These are phyloP conservation scores for Nicotiana rustica DNA, from an alignment of 305 asterid genomes.

Conservation along the genomic window DNA sequence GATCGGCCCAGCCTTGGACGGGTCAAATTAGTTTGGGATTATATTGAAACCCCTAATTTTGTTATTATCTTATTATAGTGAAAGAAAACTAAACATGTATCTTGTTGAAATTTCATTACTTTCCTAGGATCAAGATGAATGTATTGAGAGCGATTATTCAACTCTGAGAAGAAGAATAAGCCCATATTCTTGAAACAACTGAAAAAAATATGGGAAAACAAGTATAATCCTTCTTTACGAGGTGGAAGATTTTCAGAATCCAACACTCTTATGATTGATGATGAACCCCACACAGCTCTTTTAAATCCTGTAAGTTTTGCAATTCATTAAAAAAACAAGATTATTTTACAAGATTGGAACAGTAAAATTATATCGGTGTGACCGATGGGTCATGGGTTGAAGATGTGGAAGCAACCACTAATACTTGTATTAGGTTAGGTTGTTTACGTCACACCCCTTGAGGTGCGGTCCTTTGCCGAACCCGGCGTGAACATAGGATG, in stretches of 20 bases:
- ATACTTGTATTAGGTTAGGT: no score
- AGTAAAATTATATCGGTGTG: no score
- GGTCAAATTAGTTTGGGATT: no score
- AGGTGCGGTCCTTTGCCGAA: no score
- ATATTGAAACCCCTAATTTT: no score
- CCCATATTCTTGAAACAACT: slow-evolving; percentile 63
- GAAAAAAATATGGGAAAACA: slow-evolving; percentile 53
- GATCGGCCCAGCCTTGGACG: no score
- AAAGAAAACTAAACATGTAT: not conserved
- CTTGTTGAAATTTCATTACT: not conserved
- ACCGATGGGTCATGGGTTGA: no score
- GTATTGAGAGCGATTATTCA: slow-evolving; percentile 48
- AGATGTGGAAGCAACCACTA: no score
- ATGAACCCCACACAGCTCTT: slow-evolving; percentile 58
- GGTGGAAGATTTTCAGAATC: slow-evolving; percentile 52
- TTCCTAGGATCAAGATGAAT: slow-evolving; percentile 55
- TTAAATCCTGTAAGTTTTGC: slow-evolving; percentile 58
- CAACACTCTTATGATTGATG: slow-evolving; percentile 63
- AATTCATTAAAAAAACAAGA: no score
- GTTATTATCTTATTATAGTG: not conserved
- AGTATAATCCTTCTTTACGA: not conserved
- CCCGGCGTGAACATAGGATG: no score
- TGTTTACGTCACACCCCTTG: no score
- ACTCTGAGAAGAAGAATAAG: slow-evolving; percentile 46
- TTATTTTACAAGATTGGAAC: no score